Evolutionary conservation across 352 stramenopile genomes (phyloP), one percentile per base, ranked within the genome.

Genomic region (Blastocystis hominis): DNA sequence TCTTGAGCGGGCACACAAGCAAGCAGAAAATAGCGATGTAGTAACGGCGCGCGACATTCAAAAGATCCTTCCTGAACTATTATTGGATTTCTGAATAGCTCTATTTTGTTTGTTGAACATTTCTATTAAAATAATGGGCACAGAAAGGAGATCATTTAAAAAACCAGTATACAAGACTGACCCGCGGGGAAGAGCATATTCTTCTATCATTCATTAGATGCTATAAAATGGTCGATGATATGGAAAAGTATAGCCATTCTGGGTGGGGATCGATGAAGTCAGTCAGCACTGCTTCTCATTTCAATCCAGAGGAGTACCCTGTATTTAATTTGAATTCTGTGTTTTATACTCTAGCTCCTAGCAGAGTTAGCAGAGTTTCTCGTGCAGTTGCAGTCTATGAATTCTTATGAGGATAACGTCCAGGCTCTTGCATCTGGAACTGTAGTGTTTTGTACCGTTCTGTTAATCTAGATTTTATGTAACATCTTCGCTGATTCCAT

Each of bases 21-120:
- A 80, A 46, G 36, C 70, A 42, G 70, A 80, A 20, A 80, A 62
- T n/a, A n/a, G 24, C 20, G 70, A 54, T 61, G 70, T 80, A 17
- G 44, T 80, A 24, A 62, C 70, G 30, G 70, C 70, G 4, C 36
- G 36, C 3, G 70, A 80, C 34, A 84, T 84, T 53, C 72, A 84
- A 20, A 3, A 53, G 9, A 69, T 84, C 69, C 47, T 84, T 9
- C 72, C 72, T 53, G 50, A 84, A 34, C 56, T 84, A n/a, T 34
- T 84, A 68, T 68, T 80, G 55, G 70, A 80, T 46, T 80, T 80
- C 63, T 80, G 42, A 64, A 20, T 3, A 20, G 62, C 63, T 42
- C 34, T 62, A 40, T n/a, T 55, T 56, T 53, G 24, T 77, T 77
- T 53, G 44, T 75, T 75, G 34, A 24, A 44, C 13, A 47, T 55